Percentiles rank a stretch among this genome's conserved stretches.
These are phyloP conservation scores for Blastocystis sp. DNA, from an alignment of 352 stramenopile species.

Conservation along the genomic window DNA sequence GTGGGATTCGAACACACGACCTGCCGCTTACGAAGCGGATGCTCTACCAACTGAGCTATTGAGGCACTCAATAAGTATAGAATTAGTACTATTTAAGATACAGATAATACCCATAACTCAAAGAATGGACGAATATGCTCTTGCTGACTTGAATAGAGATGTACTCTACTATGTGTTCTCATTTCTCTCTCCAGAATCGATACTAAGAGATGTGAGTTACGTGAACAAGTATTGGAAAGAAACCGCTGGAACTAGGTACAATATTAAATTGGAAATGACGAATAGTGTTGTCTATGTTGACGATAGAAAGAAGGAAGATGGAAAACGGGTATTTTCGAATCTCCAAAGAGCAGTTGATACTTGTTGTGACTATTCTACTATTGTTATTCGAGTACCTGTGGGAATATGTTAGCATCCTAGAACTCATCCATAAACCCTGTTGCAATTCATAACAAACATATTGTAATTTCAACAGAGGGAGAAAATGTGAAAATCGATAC, in stretches of 20 bases:
- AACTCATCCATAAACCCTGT: background rate
- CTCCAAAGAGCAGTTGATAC: conserved; percentile 28
- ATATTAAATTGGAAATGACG: background rate
- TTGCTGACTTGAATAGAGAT: background rate
- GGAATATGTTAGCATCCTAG: background rate
- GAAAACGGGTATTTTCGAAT: background rate
- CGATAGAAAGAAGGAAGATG: background rate
- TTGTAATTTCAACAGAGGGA: background rate
- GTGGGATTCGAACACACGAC: conserved; percentile 68
- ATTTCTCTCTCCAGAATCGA: background rate
- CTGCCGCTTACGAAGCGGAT: conserved; percentile 68
- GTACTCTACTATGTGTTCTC: background rate
- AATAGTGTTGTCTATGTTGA: background rate
- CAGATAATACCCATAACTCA: no score
- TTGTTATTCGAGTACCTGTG: background rate
- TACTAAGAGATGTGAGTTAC: background rate
- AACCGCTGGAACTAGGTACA: background rate
- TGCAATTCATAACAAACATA: background rate
- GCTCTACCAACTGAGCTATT: conserved; percentile 68
- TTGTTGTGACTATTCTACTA: background rate
- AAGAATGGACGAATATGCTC: background rate
- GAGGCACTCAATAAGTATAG: background rate
- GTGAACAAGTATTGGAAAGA: conserved; percentile 13
- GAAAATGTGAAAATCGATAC: background rate
- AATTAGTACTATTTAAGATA: no score